These are phyloP conservation scores for Talaromyces marneffei DNA, from an alignment of 2,329 filamentous ascomycete species.

Conservation along the genomic window DNA sequence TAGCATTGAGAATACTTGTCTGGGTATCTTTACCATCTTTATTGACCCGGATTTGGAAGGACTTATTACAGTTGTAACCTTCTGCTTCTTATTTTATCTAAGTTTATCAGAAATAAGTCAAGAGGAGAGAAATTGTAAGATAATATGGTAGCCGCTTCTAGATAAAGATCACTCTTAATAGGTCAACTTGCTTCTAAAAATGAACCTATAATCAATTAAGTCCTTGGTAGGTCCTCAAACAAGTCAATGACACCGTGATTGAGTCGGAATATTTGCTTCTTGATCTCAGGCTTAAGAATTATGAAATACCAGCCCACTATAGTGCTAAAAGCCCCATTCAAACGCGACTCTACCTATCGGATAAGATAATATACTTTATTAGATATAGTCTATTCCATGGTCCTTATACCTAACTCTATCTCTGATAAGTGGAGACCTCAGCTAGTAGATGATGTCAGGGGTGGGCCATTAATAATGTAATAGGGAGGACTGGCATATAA, in stretches of 20 bases:
- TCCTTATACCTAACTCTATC: slow-evolving; percentile 2
- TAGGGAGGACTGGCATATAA: slow-evolving; percentile 5
- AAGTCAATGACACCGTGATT: not conserved
- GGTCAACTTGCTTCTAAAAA: not conserved
- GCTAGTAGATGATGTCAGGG: not conserved
- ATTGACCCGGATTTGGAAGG: not conserved
- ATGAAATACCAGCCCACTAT: not conserved
- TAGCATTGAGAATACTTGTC: not conserved
- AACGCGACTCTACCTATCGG: not conserved
- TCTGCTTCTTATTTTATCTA: no score
- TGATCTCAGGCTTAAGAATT: not conserved
- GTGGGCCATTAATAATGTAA: not conserved
- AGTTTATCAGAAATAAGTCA: not conserved
- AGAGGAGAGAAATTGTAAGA: not conserved
- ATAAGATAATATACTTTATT: not conserved
- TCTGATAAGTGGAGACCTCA: not conserved
- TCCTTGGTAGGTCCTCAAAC: not conserved
- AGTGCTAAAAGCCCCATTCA: not conserved
- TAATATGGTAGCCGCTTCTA: no score
- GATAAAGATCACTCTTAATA: not conserved
- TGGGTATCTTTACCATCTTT: not conserved
- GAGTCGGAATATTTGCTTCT: not conserved
- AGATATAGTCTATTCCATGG: not conserved
- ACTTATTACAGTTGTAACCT: not conserved
- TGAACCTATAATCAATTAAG: not conserved